A percentile compares a stretch with the other conserved stretches of the same genome.
Conservation (phyloP, 768 basidiomycete species). For the Russula olivacea region DNA sequence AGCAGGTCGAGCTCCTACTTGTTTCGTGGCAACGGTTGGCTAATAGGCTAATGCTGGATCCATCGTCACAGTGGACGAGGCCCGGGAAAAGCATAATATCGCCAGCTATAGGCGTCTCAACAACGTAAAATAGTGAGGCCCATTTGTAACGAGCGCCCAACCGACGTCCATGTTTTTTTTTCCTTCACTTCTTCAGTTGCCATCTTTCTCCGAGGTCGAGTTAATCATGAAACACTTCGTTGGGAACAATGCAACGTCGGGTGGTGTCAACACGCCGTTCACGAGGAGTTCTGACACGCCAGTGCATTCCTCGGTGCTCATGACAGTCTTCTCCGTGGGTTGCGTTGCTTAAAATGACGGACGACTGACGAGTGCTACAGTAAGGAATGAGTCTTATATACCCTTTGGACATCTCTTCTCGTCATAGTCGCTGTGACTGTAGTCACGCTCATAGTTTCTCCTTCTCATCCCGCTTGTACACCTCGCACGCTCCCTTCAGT, state of each 20-base stretch:
- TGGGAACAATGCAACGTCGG: not conserved
- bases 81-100: not conserved
- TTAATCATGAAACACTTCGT: not conserved
- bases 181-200: not conserved
- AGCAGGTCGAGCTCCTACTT: not conserved
- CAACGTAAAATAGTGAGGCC: not conserved
- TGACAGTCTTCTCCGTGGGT: not conserved
- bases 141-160: not conserved
- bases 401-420: no score
- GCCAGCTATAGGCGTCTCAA: not conserved
- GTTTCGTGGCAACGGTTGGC: not conserved
- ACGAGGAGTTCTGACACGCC: not conserved
- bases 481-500: no score
- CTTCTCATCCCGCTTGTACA: no score
- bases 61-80: not conserved
- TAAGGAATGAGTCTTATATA: no score
- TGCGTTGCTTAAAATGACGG: not conserved
- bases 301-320: not conserved
- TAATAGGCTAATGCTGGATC: not conserved
- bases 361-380: no score
- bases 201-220: not conserved
- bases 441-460: no score
- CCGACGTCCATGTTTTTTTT: not conserved
- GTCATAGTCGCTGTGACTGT: no score
- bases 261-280: not conserved